Conservation (phyloP, 2,329 filamentous ascomycete species). For the Phialophora chinensis region DNA sequence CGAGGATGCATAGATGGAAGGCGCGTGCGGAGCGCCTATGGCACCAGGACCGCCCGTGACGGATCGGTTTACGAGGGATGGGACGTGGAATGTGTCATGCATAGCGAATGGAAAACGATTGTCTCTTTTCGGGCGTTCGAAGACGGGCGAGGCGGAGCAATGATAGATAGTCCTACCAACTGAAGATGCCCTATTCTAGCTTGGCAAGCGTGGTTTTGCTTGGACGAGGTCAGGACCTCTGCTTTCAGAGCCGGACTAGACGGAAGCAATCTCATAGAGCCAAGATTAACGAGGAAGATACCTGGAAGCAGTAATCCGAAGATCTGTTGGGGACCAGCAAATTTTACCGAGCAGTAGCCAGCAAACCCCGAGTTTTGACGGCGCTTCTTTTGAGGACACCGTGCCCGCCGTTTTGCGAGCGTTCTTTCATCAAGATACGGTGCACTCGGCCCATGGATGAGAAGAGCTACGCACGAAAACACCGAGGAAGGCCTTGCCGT, state of each 20-base stretch:
- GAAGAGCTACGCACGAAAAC: constrained; percentile 10
- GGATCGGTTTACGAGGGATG: constrained; percentile 14
- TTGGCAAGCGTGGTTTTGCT: not conserved
- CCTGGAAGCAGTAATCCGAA: not conserved
- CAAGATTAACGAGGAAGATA: constrained; percentile 1
- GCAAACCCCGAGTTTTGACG: not conserved
- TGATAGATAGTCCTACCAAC: constrained; percentile 25
- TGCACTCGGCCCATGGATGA: not conserved
- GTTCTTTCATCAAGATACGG: no score
- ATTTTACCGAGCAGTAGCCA: constrained; percentile 24
- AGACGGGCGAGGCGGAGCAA: constrained; percentile 11
- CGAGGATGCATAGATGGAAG: constrained; percentile 4
- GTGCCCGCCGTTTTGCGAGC: no score
- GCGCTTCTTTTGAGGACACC: not conserved
- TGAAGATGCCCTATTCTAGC: constrained; percentile 1
- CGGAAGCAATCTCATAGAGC: constrained; percentile 13
- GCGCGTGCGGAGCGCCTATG: constrained; percentile 1
- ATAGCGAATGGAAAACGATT: constrained; percentile 32
- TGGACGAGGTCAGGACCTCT: not conserved
- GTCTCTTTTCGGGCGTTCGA: constrained; percentile 23
- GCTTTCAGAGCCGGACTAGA: constrained; percentile 2
- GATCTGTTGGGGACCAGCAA: no score
- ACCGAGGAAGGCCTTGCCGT: not conserved
- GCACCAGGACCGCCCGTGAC: constrained; percentile 1
- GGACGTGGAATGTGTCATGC: constrained; percentile 31